Evolutionary conservation across 257 asterid species (phyloP).

Genomic region (Datura wrightii): DNA sequence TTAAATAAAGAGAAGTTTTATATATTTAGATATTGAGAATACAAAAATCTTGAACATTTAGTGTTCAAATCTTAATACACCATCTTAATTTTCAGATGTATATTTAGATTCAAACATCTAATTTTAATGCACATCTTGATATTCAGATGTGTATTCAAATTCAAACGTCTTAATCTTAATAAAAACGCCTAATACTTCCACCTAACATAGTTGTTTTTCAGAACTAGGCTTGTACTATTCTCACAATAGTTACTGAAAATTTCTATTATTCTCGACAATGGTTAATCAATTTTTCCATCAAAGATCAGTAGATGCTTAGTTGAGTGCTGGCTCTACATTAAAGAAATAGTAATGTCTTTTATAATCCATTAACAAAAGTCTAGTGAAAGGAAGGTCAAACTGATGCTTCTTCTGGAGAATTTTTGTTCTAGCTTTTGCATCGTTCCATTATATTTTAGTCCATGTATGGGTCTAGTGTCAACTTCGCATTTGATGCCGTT

Average conservation of each 20-base stretch:
- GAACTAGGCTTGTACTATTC: background rate
- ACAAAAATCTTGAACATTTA: background rate
- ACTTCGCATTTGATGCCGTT: conserved; percentile 1
- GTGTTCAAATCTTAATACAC: background rate
- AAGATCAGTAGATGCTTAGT: background rate
- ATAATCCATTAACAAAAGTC: conserved; percentile 11
- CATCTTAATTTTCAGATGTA: background rate
- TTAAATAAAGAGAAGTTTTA: no score
- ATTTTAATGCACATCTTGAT: background rate
- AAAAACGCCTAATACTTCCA: conserved; percentile 12
- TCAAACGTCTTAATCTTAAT: background rate
- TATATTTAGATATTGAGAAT: background rate
- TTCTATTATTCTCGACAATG: background rate
- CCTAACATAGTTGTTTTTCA: background rate
- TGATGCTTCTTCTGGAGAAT: conserved; percentile 3
- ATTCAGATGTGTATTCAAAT: background rate
- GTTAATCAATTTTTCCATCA: background rate
- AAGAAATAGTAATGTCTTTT: conserved; percentile 1
- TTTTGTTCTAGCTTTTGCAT: conserved; percentile 10
- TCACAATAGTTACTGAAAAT: background rate
- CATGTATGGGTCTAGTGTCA: conserved; percentile 5
- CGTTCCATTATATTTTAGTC: conserved; percentile 23
- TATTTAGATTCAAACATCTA: background rate
- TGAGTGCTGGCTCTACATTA: background rate
- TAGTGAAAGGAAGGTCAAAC: background rate